These are phyloP conservation scores for Butyriboletus loyo DNA, from an alignment of 768 basidiomycete species.

Conservation along the genomic window DNA sequence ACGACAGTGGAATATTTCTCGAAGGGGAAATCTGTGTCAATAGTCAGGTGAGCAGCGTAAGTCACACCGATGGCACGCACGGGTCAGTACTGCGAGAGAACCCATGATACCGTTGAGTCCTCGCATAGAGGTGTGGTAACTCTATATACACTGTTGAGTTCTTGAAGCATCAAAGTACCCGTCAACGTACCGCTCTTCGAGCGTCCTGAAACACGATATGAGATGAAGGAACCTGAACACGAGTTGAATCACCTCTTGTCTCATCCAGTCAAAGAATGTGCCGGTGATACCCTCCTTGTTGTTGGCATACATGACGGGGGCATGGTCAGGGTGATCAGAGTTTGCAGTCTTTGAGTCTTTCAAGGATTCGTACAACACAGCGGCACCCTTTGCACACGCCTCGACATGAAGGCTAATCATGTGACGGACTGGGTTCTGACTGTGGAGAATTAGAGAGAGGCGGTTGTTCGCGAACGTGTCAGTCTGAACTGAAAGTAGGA, in stretches of 20 bases:
- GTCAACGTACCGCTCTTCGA: conserved; percentile 17
- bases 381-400: conserved; percentile 12
- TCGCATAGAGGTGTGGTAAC: conserved; percentile 24
- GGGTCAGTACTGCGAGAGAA: conserved; percentile 21
- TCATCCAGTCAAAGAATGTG: conserved; percentile 26
- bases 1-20: conserved; percentile 27
- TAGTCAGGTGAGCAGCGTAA: neutral
- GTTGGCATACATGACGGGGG: conserved; percentile 21
- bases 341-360: conserved; percentile 19
- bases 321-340: conserved; percentile 20
- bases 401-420: conserved; percentile 22
- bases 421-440: conserved; percentile 20
- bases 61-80: conserved; percentile 3
- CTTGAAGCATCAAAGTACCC: neutral
- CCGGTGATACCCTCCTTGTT: conserved; percentile 19
- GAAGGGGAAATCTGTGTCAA: conserved; percentile 32
- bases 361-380: conserved; percentile 26
- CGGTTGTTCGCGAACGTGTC: conserved; percentile 36
- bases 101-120: conserved; percentile 25
- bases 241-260: conserved; percentile 12
- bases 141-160: conserved; percentile 5
- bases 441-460: conserved; percentile 29
- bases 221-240: neutral
- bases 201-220: conserved; percentile 8
- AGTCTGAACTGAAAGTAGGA: conserved; percentile 19